Evolutionary conservation across 225 moss, liverwort and hornwort genomes (phyloP).

Genomic region (Antitrichia curtipendula): DNA sequence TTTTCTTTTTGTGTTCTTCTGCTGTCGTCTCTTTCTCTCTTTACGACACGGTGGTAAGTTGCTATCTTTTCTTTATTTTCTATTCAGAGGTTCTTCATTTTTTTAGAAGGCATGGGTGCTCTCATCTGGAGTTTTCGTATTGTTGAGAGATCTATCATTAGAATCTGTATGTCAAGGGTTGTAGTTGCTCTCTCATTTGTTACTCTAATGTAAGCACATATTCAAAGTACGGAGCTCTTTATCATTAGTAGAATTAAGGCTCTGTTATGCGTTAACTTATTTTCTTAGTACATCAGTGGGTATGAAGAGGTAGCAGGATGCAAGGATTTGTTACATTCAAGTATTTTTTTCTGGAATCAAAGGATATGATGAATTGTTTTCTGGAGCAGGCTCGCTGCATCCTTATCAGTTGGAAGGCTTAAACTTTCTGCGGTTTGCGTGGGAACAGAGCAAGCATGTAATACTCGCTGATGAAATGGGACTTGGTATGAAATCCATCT

Average conservation of each 20-base stretch:
- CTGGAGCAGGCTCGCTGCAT: slow-evolving; percentile 63
- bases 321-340: neutral
- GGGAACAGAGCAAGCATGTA: slow-evolving; percentile 93
- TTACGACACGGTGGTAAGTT: neutral
- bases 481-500: slow-evolving; percentile 39
- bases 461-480: slow-evolving; percentile 99
- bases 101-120: neutral
- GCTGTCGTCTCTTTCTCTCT: neutral
- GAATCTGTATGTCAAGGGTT: neutral
- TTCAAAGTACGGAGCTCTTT: neutral
- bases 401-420: slow-evolving; percentile 95
- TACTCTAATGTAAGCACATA: neutral
- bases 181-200: neutral
- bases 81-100: neutral
- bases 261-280: neutral
- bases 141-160: neutral
- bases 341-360: neutral
- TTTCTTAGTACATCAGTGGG: neutral
- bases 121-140: neutral
- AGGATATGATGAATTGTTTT: neutral
- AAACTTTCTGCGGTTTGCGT: slow-evolving; percentile 84
- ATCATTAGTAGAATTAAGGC: neutral
- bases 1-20: neutral
- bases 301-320: neutral
- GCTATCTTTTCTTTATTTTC: neutral